These are phyloP conservation scores for Coemansia sp. DNA, from an alignment of 192 early-diverging fungal genomes.

Conservation along the genomic window DNA sequence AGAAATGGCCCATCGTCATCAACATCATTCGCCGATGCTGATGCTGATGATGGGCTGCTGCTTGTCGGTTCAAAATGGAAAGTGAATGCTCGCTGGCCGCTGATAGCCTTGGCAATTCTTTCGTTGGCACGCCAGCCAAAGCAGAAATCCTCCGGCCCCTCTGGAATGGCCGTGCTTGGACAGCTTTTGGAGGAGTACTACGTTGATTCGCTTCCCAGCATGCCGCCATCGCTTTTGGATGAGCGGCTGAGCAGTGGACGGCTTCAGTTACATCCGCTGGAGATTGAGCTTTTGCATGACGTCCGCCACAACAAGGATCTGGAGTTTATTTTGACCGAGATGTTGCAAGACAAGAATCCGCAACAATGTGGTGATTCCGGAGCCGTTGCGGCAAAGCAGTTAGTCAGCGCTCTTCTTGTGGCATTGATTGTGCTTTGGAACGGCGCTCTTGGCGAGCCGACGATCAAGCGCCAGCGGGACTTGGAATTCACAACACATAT, in stretches of 20 bases:
- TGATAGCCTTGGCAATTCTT: conserved; percentile 26
- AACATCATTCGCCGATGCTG: background rate
- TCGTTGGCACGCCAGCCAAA: conserved; percentile 11
- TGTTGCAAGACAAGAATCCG: conserved; percentile 5
- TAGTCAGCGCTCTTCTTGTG: conserved; percentile 39
- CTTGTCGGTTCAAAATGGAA: background rate
- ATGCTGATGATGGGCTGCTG: background rate
- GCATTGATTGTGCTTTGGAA: conserved; percentile 45
- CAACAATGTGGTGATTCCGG: conserved; percentile 2
- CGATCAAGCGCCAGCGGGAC: conserved; percentile 24
- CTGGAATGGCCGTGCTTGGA: conserved; percentile 17
- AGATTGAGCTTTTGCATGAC: conserved; percentile 50
- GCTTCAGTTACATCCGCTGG: conserved; percentile 26
- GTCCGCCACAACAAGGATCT: conserved; percentile 31
- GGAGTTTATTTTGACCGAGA: conserved; percentile 18
- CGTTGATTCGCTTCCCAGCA: conserved; percentile 32
- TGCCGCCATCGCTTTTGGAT: conserved; percentile 37
- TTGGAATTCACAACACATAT: conserved; percentile 32
- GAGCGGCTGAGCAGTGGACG: conserved; percentile 21
- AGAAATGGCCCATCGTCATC: background rate
- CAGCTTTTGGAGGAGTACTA: conserved; percentile 45
- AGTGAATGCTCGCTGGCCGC: conserved; percentile 4
- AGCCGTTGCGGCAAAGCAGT: conserved; percentile 5
- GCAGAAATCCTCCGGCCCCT: background rate
- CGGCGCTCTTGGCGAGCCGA: conserved; percentile 38